These are phyloP conservation scores for Dioscorea dumetorum DNA, from an alignment of 106 monocot species.

Conservation along the genomic window DNA sequence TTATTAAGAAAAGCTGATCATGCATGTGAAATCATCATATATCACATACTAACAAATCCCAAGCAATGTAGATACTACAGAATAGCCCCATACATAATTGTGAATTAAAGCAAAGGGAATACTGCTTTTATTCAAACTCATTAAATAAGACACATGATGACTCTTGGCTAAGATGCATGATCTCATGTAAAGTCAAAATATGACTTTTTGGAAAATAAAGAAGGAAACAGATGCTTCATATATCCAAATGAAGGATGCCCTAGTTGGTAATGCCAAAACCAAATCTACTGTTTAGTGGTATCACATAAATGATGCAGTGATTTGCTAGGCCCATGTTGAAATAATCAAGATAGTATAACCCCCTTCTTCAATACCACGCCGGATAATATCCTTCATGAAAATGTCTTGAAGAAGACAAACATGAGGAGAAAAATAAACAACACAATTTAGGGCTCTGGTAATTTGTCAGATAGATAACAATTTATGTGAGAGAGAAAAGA, in stretches of 20 bases:
- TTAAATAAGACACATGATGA: neutral
- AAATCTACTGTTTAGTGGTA: neutral
- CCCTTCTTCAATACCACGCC: slow-evolving; percentile 7
- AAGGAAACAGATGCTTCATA: slow-evolving; percentile 2
- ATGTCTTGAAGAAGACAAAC: too few relatives aligned
- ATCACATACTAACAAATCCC: slow-evolving; percentile 7
- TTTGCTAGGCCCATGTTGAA: too few relatives aligned
- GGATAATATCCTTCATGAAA: neutral
- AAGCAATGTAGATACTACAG: neutral
- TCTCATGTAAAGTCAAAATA: neutral
- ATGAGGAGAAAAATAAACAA: too few relatives aligned
- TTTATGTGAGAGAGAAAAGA: too few relatives aligned
- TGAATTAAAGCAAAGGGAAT: slow-evolving; percentile 3
- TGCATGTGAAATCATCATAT: slow-evolving; percentile 14
- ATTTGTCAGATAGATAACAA: too few relatives aligned
- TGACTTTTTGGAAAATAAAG: neutral
- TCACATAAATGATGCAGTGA: neutral
- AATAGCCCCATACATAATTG: too few relatives aligned
- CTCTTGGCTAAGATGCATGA: slow-evolving; percentile 5
- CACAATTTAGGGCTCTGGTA: too few relatives aligned
- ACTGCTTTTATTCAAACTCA: neutral
- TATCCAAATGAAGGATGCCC: slow-evolving; percentile 4
- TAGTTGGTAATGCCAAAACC: slow-evolving; percentile 8
- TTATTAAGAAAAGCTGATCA: slow-evolving; percentile 6
- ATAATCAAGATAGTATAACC: too few relatives aligned